A percentile compares a stretch with the other conserved stretches of the same genome.
Evolutionary conservation across 2,329 filamentous ascomycete genomes (phyloP).

Genomic region (Grosmannia serpens): DNA sequence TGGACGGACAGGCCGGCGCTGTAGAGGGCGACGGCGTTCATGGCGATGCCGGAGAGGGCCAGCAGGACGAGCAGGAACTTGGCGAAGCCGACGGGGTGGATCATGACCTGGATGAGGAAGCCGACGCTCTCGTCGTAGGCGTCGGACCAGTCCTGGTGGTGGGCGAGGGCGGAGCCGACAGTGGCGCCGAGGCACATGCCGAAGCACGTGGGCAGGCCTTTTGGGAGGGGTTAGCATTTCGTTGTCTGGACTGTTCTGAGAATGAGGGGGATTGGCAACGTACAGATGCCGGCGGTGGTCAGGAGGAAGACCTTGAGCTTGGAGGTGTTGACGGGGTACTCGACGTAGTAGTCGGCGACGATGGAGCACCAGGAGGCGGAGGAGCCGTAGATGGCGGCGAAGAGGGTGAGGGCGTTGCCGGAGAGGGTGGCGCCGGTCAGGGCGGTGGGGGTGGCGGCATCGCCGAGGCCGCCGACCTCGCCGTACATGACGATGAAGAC

Average conservation of each 20-base stretch:
- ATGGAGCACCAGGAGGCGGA: constrained; percentile 38
- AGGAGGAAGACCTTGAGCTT: constrained; percentile 34
- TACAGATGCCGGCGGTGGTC: constrained; percentile 32
- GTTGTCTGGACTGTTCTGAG: too few relatives aligned
- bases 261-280: constrained; percentile 2
- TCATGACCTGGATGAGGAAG: constrained; percentile 48
- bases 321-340: constrained; percentile 33
- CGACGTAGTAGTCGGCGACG: constrained; percentile 32
- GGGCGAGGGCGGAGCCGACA: constrained; percentile 47
- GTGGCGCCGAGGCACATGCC: constrained; percentile 53
- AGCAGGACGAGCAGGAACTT: constrained; percentile 51
- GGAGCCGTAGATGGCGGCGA: constrained; percentile 35
- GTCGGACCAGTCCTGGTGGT: constrained; percentile 39
- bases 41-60: constrained; percentile 35
- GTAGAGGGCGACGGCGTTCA: constrained; percentile 34
- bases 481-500: constrained; percentile 39
- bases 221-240: background rate
- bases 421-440: constrained; percentile 24
- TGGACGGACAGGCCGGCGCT: constrained; percentile 25
- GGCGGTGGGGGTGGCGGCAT: constrained; percentile 23
- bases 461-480: constrained; percentile 29
- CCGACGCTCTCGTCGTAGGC: constrained; percentile 44
- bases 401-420: constrained; percentile 28
- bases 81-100: constrained; percentile 46
- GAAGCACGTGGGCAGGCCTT: constrained; percentile 32